phyloP scores from a whole-genome alignment of 495 filamentous ascomycete genomes.

The Hypoxylon rickii region DNA sequence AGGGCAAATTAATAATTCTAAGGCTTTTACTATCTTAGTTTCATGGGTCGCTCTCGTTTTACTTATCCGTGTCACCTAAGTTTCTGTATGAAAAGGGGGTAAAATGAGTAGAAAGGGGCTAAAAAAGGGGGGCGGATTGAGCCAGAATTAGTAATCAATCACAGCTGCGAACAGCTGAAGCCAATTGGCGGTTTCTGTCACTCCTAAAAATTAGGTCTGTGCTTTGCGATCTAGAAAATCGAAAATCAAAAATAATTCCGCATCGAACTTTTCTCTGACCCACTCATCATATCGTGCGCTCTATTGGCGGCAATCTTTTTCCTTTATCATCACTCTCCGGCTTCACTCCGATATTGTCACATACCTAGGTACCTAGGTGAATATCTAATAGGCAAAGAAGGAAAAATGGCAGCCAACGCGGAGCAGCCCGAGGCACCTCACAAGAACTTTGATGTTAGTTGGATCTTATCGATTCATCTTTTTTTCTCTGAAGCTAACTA shows the following conservation, averaged over 20 bases:
- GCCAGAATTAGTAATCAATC: no score
- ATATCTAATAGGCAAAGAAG: not conserved
- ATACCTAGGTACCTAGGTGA: not conserved
- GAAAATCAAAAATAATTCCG: not conserved
- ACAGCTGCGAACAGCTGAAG: no score
- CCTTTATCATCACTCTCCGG: not conserved
- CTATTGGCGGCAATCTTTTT: not conserved
- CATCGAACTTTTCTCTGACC: not conserved
- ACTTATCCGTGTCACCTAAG: no score
- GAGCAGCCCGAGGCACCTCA: conserved; percentile 52
- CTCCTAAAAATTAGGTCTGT: not conserved
- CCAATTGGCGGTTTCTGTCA: no score
- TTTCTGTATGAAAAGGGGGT: no score
- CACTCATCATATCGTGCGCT: not conserved
- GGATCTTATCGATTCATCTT: no score
- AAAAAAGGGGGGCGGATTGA: no score
- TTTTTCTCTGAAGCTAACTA: not conserved
- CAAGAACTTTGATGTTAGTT: conserved; percentile 56
- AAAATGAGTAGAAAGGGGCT: no score
- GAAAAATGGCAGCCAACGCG: not conserved
- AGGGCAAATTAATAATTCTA: no score
- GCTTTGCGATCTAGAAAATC: not conserved
- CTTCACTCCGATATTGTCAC: not conserved
- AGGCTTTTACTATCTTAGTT: no score
- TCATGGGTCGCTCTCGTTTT: no score